phyloP scores from a whole-genome alignment of 2,329 filamentous ascomycete genomes.

The Hypomyces rosellus region DNA sequence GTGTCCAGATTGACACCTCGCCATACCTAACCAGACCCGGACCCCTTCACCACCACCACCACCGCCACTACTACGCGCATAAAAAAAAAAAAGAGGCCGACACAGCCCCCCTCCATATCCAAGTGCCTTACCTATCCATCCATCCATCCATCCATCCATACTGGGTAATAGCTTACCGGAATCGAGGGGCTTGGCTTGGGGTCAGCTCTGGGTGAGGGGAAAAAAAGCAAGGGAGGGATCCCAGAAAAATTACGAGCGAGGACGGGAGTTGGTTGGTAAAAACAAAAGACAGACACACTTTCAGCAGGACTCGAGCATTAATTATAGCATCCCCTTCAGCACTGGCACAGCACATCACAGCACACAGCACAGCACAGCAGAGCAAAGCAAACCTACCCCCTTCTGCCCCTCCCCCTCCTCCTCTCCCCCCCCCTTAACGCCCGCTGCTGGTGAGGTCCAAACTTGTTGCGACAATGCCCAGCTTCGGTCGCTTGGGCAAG shows the following conservation, averaged over 20 bases:
- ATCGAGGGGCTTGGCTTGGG: too few species aligned
- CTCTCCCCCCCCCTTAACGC: background rate
- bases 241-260: background rate
- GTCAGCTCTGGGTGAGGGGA: background rate
- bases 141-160: too few species aligned
- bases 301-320: background rate
- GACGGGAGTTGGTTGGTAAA: background rate
- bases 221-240: background rate
- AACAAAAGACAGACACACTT: background rate
- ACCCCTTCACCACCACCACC: too few species aligned
- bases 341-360: too few species aligned
- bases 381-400: background rate
- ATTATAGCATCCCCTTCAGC: background rate
- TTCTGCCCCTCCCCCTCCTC: background rate
- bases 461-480: constrained; percentile 14
- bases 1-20: too few species aligned
- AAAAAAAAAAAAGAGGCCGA: too few species aligned
- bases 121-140: too few species aligned
- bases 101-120: too few species aligned
- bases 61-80: too few species aligned
- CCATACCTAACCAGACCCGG: too few species aligned
- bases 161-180: too few species aligned
- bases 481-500: constrained; percentile 49
- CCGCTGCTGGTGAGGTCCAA: background rate
- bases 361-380: too few species aligned